Evolutionary conservation across 1,284 basidiomycete genomes (phyloP).

Genomic region (Leccinum insolens): DNA sequence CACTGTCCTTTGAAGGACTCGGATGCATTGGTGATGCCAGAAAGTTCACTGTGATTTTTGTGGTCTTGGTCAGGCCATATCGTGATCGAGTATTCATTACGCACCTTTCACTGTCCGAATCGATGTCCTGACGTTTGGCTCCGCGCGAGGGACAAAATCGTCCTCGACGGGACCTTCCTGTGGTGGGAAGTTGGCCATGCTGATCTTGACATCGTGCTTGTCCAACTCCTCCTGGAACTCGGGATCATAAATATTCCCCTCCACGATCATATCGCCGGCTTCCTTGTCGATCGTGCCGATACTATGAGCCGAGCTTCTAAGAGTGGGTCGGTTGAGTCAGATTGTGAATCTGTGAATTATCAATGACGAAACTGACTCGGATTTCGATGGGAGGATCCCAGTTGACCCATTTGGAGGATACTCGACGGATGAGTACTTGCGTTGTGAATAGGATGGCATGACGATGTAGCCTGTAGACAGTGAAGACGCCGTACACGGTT

Average conservation of each 20-base stretch:
- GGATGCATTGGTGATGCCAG: slow-evolving; percentile 8
- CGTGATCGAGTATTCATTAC: neutral
- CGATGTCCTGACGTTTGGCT: slow-evolving; percentile 9
- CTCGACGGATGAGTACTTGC: slow-evolving; percentile 30
- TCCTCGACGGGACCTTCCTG: slow-evolving; percentile 15
- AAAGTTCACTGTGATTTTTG: slow-evolving; percentile 8
- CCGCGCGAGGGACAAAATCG: slow-evolving; percentile 25
- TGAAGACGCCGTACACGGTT: neutral
- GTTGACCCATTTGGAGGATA: slow-evolving; percentile 31
- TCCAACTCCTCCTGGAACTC: slow-evolving; percentile 26
- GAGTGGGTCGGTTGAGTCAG: slow-evolving; percentile 1
- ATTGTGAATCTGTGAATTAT: neutral
- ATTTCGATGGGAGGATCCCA: slow-evolving; percentile 29
- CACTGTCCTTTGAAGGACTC: slow-evolving; percentile 22
- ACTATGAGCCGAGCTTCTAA: slow-evolving; percentile 29
- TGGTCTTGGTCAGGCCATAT: neutral
- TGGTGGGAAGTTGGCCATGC: slow-evolving; percentile 23
- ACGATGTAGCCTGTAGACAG: neutral
- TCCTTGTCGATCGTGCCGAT: slow-evolving; percentile 25
- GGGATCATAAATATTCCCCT: slow-evolving; percentile 33
- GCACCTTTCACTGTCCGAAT: slow-evolving; percentile 11
- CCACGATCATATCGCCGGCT: slow-evolving; percentile 22
- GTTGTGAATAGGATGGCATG: slow-evolving; percentile 18
- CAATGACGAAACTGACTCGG: slow-evolving; percentile 16
- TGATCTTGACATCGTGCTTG: slow-evolving; percentile 14